A percentile compares a stretch with the other conserved stretches of the same genome.
Evolutionary conservation across 2,329 filamentous ascomycete genomes (phyloP).

Genomic region (Cladophialophora immunda): DNA sequence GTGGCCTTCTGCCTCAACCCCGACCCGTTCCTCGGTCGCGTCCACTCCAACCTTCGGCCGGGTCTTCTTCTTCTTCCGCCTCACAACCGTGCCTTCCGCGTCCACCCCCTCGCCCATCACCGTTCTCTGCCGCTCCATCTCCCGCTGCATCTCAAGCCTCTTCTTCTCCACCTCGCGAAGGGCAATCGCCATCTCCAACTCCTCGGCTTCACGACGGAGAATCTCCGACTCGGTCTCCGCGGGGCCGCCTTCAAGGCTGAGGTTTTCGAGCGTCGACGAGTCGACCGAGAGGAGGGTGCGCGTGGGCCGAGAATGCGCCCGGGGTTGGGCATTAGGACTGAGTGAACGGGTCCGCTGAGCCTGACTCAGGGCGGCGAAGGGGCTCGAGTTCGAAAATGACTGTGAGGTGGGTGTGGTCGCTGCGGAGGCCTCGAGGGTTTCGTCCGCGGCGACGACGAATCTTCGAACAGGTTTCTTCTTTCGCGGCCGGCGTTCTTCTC

Average conservation of each 20-base stretch:
- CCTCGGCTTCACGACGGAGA: slow-evolving; percentile 76
- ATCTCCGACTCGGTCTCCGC: slow-evolving; percentile 46
- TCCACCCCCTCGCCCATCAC: slow-evolving; percentile 57
- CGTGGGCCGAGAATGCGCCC: slow-evolving; percentile 50
- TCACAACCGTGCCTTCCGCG: slow-evolving; percentile 56
- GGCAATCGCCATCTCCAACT: slow-evolving; percentile 86
- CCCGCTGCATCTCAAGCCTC: slow-evolving; percentile 79
- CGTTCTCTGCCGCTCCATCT: slow-evolving; percentile 53
- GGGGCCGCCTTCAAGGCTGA: slow-evolving; percentile 72
- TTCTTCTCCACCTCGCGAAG: slow-evolving; percentile 88
- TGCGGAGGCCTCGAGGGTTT: slow-evolving; percentile 65
- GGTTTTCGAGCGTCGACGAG: slow-evolving; percentile 78
- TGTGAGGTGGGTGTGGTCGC: slow-evolving; percentile 50
- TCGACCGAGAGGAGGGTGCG: slow-evolving; percentile 83
- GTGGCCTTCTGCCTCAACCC: slow-evolving; percentile 13
- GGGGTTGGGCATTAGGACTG: slow-evolving; percentile 22
- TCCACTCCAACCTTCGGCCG: slow-evolving; percentile 46
- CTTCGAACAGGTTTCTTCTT: slow-evolving; percentile 59
- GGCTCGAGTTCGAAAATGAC: slow-evolving; percentile 37
- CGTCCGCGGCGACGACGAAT: slow-evolving; percentile 76
- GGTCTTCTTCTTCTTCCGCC: slow-evolving; percentile 70
- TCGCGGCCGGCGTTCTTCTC: slow-evolving; percentile 40
- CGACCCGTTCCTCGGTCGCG: background rate
- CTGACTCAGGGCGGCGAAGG: slow-evolving; percentile 30
- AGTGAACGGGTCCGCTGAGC: slow-evolving; percentile 29